phyloP scores from a whole-genome alignment of 73 alveolate species.

The Paramecium pentaurelia region DNA sequence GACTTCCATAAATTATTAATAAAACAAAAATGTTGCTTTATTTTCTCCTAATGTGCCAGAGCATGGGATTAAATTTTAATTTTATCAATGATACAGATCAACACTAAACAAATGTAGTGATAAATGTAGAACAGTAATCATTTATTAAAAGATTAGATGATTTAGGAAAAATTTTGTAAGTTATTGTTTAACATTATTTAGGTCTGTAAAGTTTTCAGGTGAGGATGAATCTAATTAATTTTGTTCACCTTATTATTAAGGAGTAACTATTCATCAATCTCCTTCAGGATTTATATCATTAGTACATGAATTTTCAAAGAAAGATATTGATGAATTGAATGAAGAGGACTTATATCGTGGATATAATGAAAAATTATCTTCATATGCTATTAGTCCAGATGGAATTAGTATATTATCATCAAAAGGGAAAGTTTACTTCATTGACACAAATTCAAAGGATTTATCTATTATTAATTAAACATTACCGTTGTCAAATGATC shows the following conservation, averaged over 20 bases:
- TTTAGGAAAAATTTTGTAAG: not conserved
- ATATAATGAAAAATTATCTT: not conserved
- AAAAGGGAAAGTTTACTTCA: not conserved
- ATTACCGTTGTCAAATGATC: not conserved
- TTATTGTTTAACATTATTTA: not conserved
- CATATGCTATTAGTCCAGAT: not conserved
- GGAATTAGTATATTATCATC: not conserved
- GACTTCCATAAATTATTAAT: not conserved
- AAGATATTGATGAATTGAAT: not conserved
- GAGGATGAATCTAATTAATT: not conserved
- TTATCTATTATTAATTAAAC: not conserved
- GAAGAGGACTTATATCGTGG: not conserved
- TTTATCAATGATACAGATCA: not conserved
- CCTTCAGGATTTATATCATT: not conserved
- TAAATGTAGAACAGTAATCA: not conserved
- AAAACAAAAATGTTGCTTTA: not conserved
- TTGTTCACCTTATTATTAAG: not conserved
- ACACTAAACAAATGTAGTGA: not conserved
- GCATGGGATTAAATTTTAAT: not conserved
- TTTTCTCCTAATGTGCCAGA: not conserved
- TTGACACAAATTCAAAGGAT: not conserved
- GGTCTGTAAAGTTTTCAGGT: not conserved
- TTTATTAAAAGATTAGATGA: not conserved
- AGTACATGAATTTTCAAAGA: not conserved
- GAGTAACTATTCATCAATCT: not conserved